These are phyloP conservation scores for Botrytis deweyae DNA, from an alignment of 2,329 filamentous ascomycete genomes.

Conservation along the genomic window DNA sequence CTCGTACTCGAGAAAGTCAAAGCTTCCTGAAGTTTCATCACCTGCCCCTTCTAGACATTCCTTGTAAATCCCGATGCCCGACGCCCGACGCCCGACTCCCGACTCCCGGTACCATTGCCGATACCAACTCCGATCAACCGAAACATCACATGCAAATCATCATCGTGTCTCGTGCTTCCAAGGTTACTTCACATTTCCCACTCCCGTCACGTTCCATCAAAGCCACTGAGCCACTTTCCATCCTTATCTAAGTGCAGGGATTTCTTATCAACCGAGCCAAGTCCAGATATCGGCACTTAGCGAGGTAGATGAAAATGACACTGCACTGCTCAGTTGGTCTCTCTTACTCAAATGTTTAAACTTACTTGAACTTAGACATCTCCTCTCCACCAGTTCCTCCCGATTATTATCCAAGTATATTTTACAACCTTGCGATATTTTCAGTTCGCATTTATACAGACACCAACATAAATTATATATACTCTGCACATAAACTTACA, in stretches of 20 bases:
- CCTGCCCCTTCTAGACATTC: not conserved
- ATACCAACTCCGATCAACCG: not conserved
- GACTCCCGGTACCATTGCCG: not conserved
- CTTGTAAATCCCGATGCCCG: not conserved
- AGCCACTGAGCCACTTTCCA: not conserved
- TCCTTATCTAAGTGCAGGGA: not conserved
- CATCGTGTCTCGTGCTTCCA: not conserved
- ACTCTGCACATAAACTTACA: not conserved
- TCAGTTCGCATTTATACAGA: not conserved
- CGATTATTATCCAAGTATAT: not conserved
- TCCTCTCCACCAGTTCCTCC: not conserved
- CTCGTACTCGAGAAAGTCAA: not conserved
- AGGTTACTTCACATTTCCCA: too few species aligned
- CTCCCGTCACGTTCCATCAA: not conserved
- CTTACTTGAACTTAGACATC: not conserved
- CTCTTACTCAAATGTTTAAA: not conserved
- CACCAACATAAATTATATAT: not conserved
- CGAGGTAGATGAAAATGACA: not conserved
- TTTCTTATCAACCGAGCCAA: not conserved
- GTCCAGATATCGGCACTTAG: not conserved
- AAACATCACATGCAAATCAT: not conserved
- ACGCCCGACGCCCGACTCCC: not conserved
- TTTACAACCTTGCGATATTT: not conserved
- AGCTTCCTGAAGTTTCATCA: slow-evolving; percentile 1
- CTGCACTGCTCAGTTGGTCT: not conserved